phyloP scores from a whole-genome alignment of 768 basidiomycete genomes.

The Phylloporus sp. region DNA sequence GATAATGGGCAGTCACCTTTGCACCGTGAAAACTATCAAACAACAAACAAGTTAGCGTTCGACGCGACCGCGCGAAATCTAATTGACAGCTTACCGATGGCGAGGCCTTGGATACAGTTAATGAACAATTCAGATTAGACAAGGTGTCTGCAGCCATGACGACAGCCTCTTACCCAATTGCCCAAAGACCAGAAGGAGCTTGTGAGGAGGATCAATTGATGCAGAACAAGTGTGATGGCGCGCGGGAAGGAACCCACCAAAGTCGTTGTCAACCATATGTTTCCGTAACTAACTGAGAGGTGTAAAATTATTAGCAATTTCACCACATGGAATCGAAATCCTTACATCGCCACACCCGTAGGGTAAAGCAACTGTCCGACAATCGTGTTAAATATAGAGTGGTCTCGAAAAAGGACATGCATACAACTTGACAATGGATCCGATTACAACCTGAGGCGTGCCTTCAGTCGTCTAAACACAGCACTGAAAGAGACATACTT shows the following conservation, averaged over 20 bases:
- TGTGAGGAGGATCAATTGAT: conserved; percentile 1
- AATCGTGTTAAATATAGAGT: not conserved
- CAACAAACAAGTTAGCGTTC: conserved; percentile 1
- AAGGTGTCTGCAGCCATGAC: not conserved
- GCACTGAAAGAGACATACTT: conserved; percentile 10
- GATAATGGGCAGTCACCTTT: too few species aligned
- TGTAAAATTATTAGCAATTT: not conserved
- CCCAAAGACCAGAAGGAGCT: conserved; percentile 45
- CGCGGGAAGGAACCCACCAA: conserved; percentile 36
- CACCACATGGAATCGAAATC: conserved; percentile 7
- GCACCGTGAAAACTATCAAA: conserved; percentile 39
- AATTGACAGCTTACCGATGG: conserved; percentile 32
- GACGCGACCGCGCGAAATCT: not conserved
- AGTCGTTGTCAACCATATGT: conserved; percentile 39
- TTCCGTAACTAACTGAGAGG: conserved; percentile 50
- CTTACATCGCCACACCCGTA: conserved; percentile 62
- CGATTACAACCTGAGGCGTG: conserved; percentile 43
- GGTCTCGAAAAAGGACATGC: conserved; percentile 14
- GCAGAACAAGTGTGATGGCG: not conserved
- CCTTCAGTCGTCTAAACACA: conserved; percentile 2
- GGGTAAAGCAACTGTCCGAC: conserved; percentile 43
- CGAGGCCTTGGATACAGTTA: conserved; percentile 28
- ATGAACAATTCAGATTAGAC: conserved; percentile 5
- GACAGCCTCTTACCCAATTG: conserved; percentile 42
- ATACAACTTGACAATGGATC: conserved; percentile 52